A percentile compares a stretch with the other conserved stretches of the same genome.
phyloP scores from a whole-genome alignment of 345 rosid genomes.

The Hibiscus tridactylites region DNA sequence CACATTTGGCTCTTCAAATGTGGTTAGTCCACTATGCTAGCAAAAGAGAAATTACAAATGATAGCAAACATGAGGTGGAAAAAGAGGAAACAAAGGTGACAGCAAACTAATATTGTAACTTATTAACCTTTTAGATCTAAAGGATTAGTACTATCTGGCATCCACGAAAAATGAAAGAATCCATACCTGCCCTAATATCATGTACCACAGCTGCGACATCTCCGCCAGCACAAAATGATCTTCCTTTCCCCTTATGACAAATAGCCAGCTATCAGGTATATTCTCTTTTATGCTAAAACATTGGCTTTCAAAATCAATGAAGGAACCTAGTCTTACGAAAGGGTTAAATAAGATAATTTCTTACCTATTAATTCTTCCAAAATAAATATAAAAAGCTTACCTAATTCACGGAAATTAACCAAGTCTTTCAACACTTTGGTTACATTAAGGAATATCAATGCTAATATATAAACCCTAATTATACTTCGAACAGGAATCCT shows the following conservation, averaged over 20 bases:
- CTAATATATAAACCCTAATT: background rate
- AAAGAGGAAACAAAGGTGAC: background rate
- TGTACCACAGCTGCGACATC: conserved; percentile 57
- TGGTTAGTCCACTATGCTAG: background rate
- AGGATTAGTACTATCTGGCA: background rate
- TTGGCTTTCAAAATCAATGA: background rate
- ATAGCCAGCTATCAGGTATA: background rate
- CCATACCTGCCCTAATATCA: conserved; percentile 34
- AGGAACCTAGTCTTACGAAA: background rate
- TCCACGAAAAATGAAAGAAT: background rate
- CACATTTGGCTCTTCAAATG: background rate
- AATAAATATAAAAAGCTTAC: background rate
- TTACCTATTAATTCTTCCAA: background rate
- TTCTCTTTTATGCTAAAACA: background rate
- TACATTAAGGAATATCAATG: background rate
- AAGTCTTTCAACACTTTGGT: background rate
- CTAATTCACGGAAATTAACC: background rate
- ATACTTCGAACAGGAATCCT: background rate
- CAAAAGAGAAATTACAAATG: background rate
- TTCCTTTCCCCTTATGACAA: conserved; percentile 52
- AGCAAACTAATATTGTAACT: background rate
- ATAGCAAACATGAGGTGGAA: background rate
- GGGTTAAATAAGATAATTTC: background rate
- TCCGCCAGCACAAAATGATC: conserved; percentile 80
- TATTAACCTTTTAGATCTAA: background rate